Conservation (phyloP, 257 asterid genomes). For the Penstemon barbatus region DNA sequence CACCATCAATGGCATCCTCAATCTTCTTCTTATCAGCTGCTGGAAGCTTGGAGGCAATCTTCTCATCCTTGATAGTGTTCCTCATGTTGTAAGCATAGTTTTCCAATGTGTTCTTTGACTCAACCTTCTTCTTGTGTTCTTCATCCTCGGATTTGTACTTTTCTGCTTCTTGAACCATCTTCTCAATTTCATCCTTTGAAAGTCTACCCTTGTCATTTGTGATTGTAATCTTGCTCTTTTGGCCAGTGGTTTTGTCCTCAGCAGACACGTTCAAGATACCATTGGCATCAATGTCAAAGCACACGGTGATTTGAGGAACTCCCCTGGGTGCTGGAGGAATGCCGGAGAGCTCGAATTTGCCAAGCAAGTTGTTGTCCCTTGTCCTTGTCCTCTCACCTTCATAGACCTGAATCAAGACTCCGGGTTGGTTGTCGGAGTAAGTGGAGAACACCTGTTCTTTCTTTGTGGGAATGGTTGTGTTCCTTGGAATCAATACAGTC, state of each 20-base stretch:
- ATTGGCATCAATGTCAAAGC: constrained; percentile 28
- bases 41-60: constrained; percentile 49
- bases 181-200: no score
- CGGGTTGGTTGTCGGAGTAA: background rate
- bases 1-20: constrained; percentile 45
- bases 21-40: constrained; percentile 53
- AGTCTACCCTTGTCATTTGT: constrained; percentile 24
- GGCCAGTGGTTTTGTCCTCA: constrained; percentile 25
- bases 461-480: no score
- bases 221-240: constrained; percentile 28
- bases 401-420: constrained; percentile 18
- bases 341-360: constrained; percentile 27
- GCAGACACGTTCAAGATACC: constrained; percentile 27
- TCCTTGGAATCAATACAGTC: constrained; percentile 23
- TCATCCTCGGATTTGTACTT: no score
- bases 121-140: no score
- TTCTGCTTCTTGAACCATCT: no score
- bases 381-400: constrained; percentile 27
- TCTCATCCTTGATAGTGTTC: constrained; percentile 55
- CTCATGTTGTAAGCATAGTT: constrained; percentile 47
- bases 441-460: no score
- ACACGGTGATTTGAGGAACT: constrained; percentile 26
- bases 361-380: constrained; percentile 24
- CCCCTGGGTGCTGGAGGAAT: constrained; percentile 26
- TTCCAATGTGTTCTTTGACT: no score